Percentiles rank a stretch among this genome's conserved stretches.
Evolutionary conservation across 768 basidiomycete genomes (phyloP).

Genomic region (Inosperma sp.): DNA sequence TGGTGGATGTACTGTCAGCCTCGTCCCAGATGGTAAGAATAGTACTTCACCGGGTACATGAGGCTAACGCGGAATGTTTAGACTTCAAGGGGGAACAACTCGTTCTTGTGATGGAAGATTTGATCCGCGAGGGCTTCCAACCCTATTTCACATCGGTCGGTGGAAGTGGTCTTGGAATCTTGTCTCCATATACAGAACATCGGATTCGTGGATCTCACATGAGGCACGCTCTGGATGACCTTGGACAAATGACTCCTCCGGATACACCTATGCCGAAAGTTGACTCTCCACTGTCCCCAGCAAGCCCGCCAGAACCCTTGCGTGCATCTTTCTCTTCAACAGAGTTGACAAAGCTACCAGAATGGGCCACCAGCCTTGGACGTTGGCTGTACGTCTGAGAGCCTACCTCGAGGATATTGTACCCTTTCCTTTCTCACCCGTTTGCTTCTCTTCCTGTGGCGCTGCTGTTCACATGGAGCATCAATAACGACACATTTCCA

Average conservation of each 20-base stretch:
- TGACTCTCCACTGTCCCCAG: constrained; percentile 22
- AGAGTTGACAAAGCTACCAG: constrained; percentile 38
- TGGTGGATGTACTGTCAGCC: constrained; percentile 95
- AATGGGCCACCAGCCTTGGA: constrained; percentile 52
- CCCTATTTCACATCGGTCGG: constrained; percentile 92
- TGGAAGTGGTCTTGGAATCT: constrained; percentile 86
- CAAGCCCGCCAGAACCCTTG: constrained; percentile 34
- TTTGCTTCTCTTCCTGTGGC: constrained; percentile 11
- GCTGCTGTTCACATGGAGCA: constrained; percentile 5
- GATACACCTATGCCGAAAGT: constrained; percentile 35
- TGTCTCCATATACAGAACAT: constrained; percentile 55
- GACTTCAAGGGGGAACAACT: constrained; percentile 66
- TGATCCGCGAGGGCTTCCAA: constrained; percentile 63
- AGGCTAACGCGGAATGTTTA: constrained; percentile 34
- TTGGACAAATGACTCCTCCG: constrained; percentile 47
- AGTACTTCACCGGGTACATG: constrained; percentile 11
- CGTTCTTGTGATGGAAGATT: constrained; percentile 50
- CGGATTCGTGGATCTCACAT: constrained; percentile 30
- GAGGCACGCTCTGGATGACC: constrained; percentile 16
- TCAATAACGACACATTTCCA: no score
- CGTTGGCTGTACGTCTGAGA: constrained; percentile 59
- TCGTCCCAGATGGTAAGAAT: constrained; percentile 84
- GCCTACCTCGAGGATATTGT: constrained; percentile 13
- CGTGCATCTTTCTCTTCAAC: constrained; percentile 43
- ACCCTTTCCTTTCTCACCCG: constrained; percentile 26